Conservation (phyloP, 352 stramenopile genomes). For the Phytophthora boehmeriae region DNA sequence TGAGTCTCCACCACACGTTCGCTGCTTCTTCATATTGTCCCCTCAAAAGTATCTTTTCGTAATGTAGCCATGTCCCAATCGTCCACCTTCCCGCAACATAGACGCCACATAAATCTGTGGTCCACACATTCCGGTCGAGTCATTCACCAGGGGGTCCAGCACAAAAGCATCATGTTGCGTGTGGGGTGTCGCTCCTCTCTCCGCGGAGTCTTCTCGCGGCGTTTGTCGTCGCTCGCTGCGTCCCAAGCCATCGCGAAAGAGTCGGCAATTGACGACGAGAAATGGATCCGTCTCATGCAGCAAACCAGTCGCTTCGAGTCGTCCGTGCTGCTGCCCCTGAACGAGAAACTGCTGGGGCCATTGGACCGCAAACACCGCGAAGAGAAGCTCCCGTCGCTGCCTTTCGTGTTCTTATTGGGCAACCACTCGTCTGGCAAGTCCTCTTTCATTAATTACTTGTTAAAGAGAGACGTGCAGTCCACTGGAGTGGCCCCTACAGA, state of each 20-base stretch:
- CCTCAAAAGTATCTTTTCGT: too few species aligned
- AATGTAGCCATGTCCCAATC: too few species aligned
- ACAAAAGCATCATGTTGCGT: constrained; percentile 21
- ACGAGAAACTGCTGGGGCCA: constrained; percentile 86
- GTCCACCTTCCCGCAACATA: too few species aligned
- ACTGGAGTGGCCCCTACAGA: constrained; percentile 99
- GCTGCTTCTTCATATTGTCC: not conserved
- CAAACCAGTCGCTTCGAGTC: constrained; percentile 79
- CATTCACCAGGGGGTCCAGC: too few species aligned
- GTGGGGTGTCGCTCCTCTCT: constrained; percentile 10
- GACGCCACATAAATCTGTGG: too few species aligned
- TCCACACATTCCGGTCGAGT: not conserved
- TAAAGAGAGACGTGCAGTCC: constrained; percentile 96
- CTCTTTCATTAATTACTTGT: constrained; percentile 99
- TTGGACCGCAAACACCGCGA: constrained; percentile 90
- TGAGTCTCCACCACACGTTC: not conserved
- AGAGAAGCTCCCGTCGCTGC: constrained; percentile 93
- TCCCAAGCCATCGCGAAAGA: constrained; percentile 30
- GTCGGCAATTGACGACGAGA: constrained; percentile 53
- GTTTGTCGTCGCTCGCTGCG: constrained; percentile 25
- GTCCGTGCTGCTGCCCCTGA: constrained; percentile 77
- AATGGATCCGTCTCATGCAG: constrained; percentile 86
- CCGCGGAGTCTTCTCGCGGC: constrained; percentile 15
- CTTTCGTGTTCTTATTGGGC: constrained; percentile 98
- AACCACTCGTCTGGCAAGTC: constrained; percentile 99